Evolutionary conservation across 2,329 filamentous ascomycete genomes (phyloP).

Genomic region (Sclerotinia minor): DNA sequence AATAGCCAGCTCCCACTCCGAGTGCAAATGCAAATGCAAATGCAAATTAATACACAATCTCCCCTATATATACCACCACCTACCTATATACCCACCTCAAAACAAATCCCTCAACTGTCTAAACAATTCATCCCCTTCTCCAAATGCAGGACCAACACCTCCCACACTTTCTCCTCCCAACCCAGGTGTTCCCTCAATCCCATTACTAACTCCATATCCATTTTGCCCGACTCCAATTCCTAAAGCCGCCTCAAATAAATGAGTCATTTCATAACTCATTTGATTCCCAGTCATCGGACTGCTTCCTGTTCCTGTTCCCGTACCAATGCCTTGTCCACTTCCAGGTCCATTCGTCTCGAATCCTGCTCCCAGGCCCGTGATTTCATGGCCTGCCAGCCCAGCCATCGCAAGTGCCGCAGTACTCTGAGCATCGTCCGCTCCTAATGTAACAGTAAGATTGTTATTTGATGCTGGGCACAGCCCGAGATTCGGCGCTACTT

Average conservation of each 20-base stretch:
- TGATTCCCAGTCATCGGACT: slow-evolving; percentile 42
- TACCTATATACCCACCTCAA: slow-evolving; percentile 23
- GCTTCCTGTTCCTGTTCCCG: slow-evolving; percentile 22
- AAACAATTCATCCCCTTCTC: slow-evolving; percentile 42
- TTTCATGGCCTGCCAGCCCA: slow-evolving; percentile 49
- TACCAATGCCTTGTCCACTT: slow-evolving; percentile 14
- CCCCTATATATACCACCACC: neutral
- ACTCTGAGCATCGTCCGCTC: slow-evolving; percentile 51
- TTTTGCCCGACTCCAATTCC: slow-evolving; percentile 34
- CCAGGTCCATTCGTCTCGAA: slow-evolving; percentile 25
- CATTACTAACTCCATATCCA: slow-evolving; percentile 25
- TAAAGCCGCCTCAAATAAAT: slow-evolving; percentile 41
- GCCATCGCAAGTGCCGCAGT: slow-evolving; percentile 57
- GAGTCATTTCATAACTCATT: slow-evolving; percentile 44
- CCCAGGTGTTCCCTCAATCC: slow-evolving; percentile 26
- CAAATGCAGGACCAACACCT: slow-evolving; percentile 37
- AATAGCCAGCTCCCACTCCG: neutral
- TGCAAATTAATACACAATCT: neutral
- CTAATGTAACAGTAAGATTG: neutral
- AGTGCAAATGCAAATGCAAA: neutral
- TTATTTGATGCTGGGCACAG: slow-evolving; percentile 29
- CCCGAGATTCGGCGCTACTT: slow-evolving; percentile 69
- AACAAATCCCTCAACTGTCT: slow-evolving; percentile 41
- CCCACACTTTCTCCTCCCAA: slow-evolving; percentile 28
- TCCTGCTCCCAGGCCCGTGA: slow-evolving; percentile 32